These are phyloP conservation scores for Blastocystis sp. DNA, from an alignment of 352 stramenopile species.

Conservation along the genomic window DNA sequence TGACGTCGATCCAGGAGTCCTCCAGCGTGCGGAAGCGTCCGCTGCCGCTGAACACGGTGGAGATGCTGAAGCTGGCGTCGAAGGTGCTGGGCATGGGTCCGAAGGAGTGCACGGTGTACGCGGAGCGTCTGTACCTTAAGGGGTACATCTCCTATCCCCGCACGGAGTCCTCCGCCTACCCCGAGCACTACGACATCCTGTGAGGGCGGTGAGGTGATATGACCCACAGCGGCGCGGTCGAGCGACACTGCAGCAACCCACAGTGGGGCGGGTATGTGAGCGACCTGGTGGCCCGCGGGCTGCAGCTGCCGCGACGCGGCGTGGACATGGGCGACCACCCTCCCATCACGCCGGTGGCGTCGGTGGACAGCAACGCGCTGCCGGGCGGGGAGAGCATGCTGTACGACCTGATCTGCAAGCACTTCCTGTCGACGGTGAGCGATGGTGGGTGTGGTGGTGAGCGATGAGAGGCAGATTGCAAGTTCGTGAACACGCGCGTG, in stretches of 20 bases:
- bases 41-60: conserved; percentile 77
- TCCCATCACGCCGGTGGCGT: conserved; percentile 80
- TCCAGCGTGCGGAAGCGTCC: conserved; percentile 71
- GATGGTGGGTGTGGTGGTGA: conserved; percentile 72
- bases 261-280: conserved; percentile 77
- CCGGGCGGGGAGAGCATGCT: conserved; percentile 78
- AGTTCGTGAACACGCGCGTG: conserved; percentile 76
- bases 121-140: conserved; percentile 81
- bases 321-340: conserved; percentile 76
- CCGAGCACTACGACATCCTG: conserved; percentile 81
- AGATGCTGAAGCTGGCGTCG: conserved; percentile 74
- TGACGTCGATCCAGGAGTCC: conserved; percentile 66
- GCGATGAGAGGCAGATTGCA: conserved; percentile 76
- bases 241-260: conserved; percentile 76
- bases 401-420: conserved; percentile 81
- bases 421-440: conserved; percentile 83
- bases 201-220: background rate
- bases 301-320: conserved; percentile 67
- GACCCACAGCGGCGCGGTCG: conserved; percentile 73
- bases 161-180: conserved; percentile 82
- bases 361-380: conserved; percentile 74
- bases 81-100: conserved; percentile 75
- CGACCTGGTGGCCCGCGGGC: conserved; percentile 74
- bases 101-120: conserved; percentile 78
- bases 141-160: conserved; percentile 84